A percentile compares a stretch with the other conserved stretches of the same genome.
These are phyloP conservation scores for Penicillium paradoxum DNA, from an alignment of 495 filamentous ascomycete genomes.

Conservation along the genomic window DNA sequence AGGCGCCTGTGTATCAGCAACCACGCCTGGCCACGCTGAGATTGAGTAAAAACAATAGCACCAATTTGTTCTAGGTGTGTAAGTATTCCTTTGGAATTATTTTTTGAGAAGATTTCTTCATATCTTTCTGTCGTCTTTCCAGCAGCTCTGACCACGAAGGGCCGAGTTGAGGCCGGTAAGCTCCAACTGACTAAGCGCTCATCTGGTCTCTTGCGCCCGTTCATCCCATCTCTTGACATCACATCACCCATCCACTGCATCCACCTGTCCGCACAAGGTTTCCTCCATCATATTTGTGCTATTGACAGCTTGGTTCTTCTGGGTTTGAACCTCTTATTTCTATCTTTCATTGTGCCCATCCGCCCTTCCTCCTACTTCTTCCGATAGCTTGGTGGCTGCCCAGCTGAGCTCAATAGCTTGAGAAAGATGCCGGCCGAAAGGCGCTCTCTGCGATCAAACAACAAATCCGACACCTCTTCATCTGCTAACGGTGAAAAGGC, in stretches of 20 bases:
- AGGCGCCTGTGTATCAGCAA: background rate
- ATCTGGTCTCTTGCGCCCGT: slow-evolving; percentile 33
- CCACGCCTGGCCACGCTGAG: background rate
- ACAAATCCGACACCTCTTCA: slow-evolving; percentile 50
- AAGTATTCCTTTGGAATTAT: background rate
- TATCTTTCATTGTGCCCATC: slow-evolving; percentile 13
- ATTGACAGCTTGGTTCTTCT: slow-evolving; percentile 13
- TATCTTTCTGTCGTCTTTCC: background rate
- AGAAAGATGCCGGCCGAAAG: slow-evolving; percentile 53
- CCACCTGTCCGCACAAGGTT: slow-evolving; percentile 22
- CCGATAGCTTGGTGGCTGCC: slow-evolving; percentile 31
- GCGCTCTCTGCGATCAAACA: slow-evolving; percentile 54
- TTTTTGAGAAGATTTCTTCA: background rate
- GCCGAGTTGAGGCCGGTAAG: slow-evolving; percentile 20
- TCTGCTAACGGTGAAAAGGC: slow-evolving; percentile 55
- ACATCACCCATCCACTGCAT: slow-evolving; percentile 44
- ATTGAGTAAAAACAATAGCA: background rate
- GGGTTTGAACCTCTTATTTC: slow-evolving; percentile 20
- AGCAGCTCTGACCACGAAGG: background rate
- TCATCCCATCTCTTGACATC: slow-evolving; percentile 45
- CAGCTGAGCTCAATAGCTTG: slow-evolving; percentile 34
- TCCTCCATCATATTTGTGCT: slow-evolving; percentile 21
- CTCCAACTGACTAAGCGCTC: slow-evolving; percentile 41
- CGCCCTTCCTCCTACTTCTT: slow-evolving; percentile 25
- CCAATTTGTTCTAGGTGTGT: background rate